These are phyloP conservation scores for Melampsora americana DNA, from an alignment of 1,284 basidiomycete species.

Conservation along the genomic window DNA sequence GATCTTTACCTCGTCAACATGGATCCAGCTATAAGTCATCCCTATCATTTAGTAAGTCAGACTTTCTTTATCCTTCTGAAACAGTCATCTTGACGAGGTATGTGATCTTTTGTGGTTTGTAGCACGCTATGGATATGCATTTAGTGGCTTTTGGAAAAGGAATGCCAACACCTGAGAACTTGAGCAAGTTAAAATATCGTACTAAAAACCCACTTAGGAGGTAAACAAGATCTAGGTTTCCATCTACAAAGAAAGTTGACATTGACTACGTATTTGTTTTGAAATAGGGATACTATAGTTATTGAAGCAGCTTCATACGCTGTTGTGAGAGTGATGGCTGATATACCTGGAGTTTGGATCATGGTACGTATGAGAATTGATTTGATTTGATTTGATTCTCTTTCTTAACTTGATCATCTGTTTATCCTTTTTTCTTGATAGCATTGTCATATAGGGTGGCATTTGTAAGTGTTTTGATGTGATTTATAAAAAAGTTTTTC, in stretches of 20 bases:
- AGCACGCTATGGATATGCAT: slow-evolving; percentile 44
- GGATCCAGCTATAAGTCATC: slow-evolving; percentile 16
- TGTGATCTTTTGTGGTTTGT: background rate
- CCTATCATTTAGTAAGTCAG: slow-evolving; percentile 6
- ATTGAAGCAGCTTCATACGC: slow-evolving; percentile 23
- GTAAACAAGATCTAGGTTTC: background rate
- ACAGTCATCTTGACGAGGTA: background rate
- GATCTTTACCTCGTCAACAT: background rate
- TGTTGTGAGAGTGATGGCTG: slow-evolving; percentile 26
- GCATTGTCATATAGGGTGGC: no score
- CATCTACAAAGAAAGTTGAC: background rate
- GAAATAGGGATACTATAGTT: slow-evolving; percentile 38
- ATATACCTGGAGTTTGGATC: slow-evolving; percentile 44
- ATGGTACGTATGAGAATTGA: slow-evolving; percentile 15
- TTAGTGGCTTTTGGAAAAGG: slow-evolving; percentile 34
- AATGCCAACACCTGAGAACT: background rate
- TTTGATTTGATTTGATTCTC: no score
- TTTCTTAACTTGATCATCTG: no score
- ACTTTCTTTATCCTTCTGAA: background rate
- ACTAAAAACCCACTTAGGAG: slow-evolving; percentile 15
- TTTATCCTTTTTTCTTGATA: no score
- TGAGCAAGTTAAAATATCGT: background rate
- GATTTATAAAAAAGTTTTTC: no score
- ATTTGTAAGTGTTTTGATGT: no score
- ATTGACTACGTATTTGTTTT: background rate